Conservation (phyloP, 768 basidiomycete species). For the Leccinum truebloodii region DNA sequence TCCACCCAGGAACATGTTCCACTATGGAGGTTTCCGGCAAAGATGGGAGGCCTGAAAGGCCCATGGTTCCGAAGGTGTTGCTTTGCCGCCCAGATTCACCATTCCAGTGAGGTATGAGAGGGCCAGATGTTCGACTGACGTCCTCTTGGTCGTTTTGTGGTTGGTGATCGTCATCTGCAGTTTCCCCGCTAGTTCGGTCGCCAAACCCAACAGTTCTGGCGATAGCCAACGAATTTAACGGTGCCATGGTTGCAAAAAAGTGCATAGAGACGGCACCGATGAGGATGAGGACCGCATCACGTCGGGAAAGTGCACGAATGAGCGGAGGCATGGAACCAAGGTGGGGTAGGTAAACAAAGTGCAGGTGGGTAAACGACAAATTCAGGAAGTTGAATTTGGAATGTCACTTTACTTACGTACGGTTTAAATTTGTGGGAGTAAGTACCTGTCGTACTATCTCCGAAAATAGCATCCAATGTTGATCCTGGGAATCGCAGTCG, state of each 20-base stretch:
- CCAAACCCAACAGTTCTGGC: constrained; percentile 31
- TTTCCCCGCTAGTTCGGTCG: constrained; percentile 3
- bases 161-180: neutral
- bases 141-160: constrained; percentile 7
- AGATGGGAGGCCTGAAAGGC: constrained; percentile 11
- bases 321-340: constrained; percentile 34
- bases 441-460: neutral
- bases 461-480: neutral
- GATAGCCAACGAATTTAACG: constrained; percentile 35
- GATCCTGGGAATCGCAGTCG: neutral
- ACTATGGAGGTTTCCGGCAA: constrained; percentile 58
- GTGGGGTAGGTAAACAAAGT: neutral
- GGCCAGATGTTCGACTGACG: neutral
- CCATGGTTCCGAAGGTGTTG: neutral
- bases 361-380: neutral
- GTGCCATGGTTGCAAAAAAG: constrained; percentile 43
- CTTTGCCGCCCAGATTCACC: neutral
- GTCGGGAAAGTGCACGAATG: constrained; percentile 46
- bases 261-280: constrained; percentile 60
- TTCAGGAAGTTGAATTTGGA: neutral
- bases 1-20: constrained; percentile 81
- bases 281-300: constrained; percentile 61
- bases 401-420: neutral
- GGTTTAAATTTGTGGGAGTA: neutral
- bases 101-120: constrained; percentile 2